Percentiles rank a stretch among this genome's conserved stretches.
phyloP scores from a whole-genome alignment of 2,329 filamentous ascomycete species.

The Ceratocystis variospora region DNA sequence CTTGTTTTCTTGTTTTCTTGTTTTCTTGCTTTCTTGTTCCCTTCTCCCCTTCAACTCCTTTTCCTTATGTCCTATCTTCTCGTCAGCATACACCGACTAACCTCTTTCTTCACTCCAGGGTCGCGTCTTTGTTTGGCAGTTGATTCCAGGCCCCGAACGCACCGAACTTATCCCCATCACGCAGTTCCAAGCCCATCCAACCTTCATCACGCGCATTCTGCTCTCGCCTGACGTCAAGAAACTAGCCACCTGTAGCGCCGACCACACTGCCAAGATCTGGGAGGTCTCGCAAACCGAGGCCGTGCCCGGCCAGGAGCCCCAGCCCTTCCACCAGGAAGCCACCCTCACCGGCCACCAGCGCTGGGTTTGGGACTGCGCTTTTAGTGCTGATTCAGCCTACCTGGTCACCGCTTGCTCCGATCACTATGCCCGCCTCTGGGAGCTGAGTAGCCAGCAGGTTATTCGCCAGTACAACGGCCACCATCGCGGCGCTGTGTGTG shows the following conservation, averaged over 20 bases:
- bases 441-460: slow-evolving; percentile 71
- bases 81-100: neutral
- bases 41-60: neutral
- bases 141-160: slow-evolving; percentile 68
- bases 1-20: neutral
- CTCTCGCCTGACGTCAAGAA: slow-evolving; percentile 90
- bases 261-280: slow-evolving; percentile 94
- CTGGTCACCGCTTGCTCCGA: slow-evolving; percentile 87
- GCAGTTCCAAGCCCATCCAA: slow-evolving; percentile 78
- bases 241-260: slow-evolving; percentile 82
- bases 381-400: slow-evolving; percentile 85
- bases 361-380: slow-evolving; percentile 97
- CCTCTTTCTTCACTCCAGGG: slow-evolving; percentile 42
- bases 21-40: neutral
- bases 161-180: slow-evolving; percentile 78
- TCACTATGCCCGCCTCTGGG: slow-evolving; percentile 86
- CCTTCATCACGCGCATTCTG: slow-evolving; percentile 83
- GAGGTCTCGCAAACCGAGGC: slow-evolving; percentile 61
- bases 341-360: slow-evolving; percentile 82
- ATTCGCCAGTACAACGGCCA: slow-evolving; percentile 94
- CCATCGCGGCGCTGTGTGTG: slow-evolving; percentile 80
- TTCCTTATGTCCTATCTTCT: neutral
- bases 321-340: slow-evolving; percentile 66
- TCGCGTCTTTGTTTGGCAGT: slow-evolving; percentile 93
- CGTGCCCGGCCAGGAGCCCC: slow-evolving; percentile 28